Evolutionary conservation across 73 alveolate genomes (phyloP).

Genomic region (Tetrahymena borealis): DNA sequence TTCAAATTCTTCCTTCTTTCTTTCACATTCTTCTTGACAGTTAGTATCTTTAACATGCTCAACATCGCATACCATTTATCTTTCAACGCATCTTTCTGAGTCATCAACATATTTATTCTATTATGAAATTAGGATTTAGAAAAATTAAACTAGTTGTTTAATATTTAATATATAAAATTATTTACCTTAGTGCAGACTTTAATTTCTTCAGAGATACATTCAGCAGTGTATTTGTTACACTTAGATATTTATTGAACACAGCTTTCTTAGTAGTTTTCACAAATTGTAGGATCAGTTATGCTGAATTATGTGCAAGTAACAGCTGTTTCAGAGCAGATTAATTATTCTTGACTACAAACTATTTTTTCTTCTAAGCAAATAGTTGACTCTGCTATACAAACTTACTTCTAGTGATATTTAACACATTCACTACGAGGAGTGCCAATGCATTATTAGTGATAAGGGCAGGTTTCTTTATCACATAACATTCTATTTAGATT

Average conservation of each 20-base stretch:
- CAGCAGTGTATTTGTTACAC: neutral
- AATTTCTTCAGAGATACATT: neutral
- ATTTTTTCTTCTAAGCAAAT: neutral
- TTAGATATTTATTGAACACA: neutral
- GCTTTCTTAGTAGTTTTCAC: neutral
- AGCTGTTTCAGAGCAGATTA: neutral
- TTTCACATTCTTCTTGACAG: neutral
- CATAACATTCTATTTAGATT: neutral
- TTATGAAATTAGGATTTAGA: neutral
- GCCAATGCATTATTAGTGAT: neutral
- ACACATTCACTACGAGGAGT: slow-evolving; percentile 2
- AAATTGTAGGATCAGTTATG: neutral
- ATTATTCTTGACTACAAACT: neutral
- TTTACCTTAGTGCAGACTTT: neutral
- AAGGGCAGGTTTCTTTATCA: neutral
- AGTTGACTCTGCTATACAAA: neutral
- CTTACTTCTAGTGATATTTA: neutral
- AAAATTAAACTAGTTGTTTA: neutral
- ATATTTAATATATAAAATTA: neutral
- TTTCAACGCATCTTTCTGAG: neutral
- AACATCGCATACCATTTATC: neutral
- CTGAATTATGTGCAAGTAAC: neutral
- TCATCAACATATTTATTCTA: neutral
- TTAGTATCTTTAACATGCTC: neutral
- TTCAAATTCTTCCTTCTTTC: neutral